Evolutionary conservation across 192 early-diverging fungal genomes (phyloP), one percentile per base, ranked within the genome.

Genomic region (Gaertneriomyces semiglobifer): DNA sequence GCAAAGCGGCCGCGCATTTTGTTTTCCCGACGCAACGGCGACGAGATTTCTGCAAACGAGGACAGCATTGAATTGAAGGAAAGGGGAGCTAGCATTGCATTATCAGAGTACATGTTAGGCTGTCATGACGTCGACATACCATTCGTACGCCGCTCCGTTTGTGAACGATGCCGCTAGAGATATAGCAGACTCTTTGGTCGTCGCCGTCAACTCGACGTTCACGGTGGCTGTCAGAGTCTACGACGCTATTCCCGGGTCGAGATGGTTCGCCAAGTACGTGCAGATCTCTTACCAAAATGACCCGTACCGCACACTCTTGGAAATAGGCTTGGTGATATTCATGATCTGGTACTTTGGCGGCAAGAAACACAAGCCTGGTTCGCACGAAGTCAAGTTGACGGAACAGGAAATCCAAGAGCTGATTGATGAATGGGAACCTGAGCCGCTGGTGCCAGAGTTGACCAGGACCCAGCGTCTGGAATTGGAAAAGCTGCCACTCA

Each of bases 401-500:
- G 86, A 90, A 14, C 77, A 92, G 93, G 96, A 98, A 75, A 83
- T 98, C 41, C 89, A 96, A 75, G 94, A 98, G 65, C 84, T 96
- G 11, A 86, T 91, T 20, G 88, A 93, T 44, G 94, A 96, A 61
- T 98, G 96, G 96, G 88, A 87, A 63, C 94, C 96, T 5, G 96
- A 98, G 77, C 88, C 93, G 14, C 80, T 98, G n/a, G 90, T 93
- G 14, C 85, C 91, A 18, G 76, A 80, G 6, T 71, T 94, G 44
- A 87, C 87, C 40, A 87, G 86, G 7, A 82, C 86, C 56, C 78
- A 80, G 60, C 69, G 71, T 42, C 38, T 63, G 10, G 88, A 92
- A 12, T 77, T 98, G 18, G 91, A 92, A 45, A 90, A 85, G 79
- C 79, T 86, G 4, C 86, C 89, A 41, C 60, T 90, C 50, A 89